Base-by-base conservation (phyloP, 2,329 filamentous ascomycete genomes). In the Penicillium sp. region DNA sequence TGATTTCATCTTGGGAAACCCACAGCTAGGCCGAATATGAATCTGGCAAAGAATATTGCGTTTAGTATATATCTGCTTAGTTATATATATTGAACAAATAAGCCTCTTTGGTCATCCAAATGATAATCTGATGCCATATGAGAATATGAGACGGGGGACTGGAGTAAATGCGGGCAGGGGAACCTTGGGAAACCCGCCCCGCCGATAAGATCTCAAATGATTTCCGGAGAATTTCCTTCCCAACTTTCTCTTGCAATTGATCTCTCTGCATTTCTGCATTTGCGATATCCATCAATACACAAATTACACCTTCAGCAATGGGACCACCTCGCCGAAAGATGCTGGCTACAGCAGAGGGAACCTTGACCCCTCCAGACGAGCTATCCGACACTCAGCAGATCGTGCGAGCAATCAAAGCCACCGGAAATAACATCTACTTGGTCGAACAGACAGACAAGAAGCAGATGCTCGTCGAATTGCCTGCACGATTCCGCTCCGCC, bases 351-450 rank as follows among this genome's bases (percentile, higher is more conserved):
- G 89, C 89, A 47, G 86, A 92, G 70, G 88, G 90, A 73, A 81
- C 87, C 79, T 72, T 86, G 76, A 73, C 78, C 71, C 73, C 88
- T 71, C 78, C 92, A 79, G 71, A 77, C 56, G 68, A 72, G 7
- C 75, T 88, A 21, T 58, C 76, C 5, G 66, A 75, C n/a, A 73
- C 72, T 33, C 83, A 87, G 69, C 80, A 81, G 50, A 84, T 99
- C 58, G 91, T 90, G 19, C 89, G 87, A 56, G 87, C 97, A 57
- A 77, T 90, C 69, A 90, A 90, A 73, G 89, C 89, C 43, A 88
- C 92, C 65, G 93, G 93, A 64, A 96, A 96, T 78, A 95, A 90
- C 74, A 81, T 96, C 41, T 97, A 96, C 80, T 84, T 84, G 43
- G 91, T 93, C 70, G 82, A 87, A 70, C 79, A 92, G 31, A 86